Conservation (phyloP, 352 stramenopile species). For the Phytophthora lateralis region DNA sequence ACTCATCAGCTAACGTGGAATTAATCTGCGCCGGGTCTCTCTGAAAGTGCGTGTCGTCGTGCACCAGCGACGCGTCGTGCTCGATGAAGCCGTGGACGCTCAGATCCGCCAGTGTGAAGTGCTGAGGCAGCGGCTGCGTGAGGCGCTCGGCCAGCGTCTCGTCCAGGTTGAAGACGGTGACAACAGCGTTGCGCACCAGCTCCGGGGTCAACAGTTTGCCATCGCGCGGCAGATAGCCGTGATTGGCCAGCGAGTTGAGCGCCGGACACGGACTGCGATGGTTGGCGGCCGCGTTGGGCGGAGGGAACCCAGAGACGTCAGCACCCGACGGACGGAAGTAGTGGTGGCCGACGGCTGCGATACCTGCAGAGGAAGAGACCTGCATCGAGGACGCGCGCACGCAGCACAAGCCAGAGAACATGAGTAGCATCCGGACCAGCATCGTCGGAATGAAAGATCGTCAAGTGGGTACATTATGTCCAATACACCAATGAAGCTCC, state of each 20-base stretch:
- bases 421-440: slow-evolving; percentile 4
- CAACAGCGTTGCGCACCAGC: slow-evolving; percentile 43
- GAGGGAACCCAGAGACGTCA: slow-evolving; percentile 54
- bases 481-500: neutral
- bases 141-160: slow-evolving; percentile 41
- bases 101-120: slow-evolving; percentile 63
- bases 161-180: slow-evolving; percentile 60
- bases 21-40: slow-evolving; percentile 56
- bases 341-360: slow-evolving; percentile 18
- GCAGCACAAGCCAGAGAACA: slow-evolving; percentile 12
- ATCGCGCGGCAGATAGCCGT: slow-evolving; percentile 65
- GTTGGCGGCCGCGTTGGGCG: slow-evolving; percentile 37
- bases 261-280: slow-evolving; percentile 67
- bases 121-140: slow-evolving; percentile 30
- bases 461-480: neutral
- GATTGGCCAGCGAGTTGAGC: slow-evolving; percentile 77
- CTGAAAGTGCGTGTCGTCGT: slow-evolving; percentile 61
- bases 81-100: slow-evolving; percentile 61
- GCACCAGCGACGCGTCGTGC: slow-evolving; percentile 70
- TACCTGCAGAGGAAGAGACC: neutral
- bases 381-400: neutral
- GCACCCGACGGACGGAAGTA: slow-evolving; percentile 48
- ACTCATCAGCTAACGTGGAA: slow-evolving; percentile 39
- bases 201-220: slow-evolving; percentile 55
- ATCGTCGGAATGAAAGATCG: neutral